Base-by-base conservation (phyloP, 108 stramenopile species). In the Pseudonitzschia multiseries region DNA sequence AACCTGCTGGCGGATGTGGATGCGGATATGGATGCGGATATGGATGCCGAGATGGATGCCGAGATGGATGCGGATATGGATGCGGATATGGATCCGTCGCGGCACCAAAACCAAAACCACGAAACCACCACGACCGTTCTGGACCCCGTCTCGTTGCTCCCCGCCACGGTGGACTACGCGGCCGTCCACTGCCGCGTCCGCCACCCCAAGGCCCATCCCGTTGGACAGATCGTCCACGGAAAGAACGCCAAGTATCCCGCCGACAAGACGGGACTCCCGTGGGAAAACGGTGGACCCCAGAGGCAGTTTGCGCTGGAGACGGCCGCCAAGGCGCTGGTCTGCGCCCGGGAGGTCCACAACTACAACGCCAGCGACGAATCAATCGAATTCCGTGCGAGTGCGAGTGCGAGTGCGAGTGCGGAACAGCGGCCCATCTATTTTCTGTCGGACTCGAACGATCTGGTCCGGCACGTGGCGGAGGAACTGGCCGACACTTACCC, bases 131-230 rank as follows among this genome's bases (percentile, higher is more conserved):
- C 20, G 10, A 4, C 36, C 13, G 61, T 14, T 13, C 4, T n/a
- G 31, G 13, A 26, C n/a, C 36, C 53, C 43, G 51, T 48, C 48
- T 57, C 32, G 65, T 1, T 22, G 42, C 27, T 41, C 73, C 24
- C 54, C 5, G 18, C 32, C 33, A n/a, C 33, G 22, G 32, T 2
- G 8, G 32, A 31, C 32, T 86, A 76, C 42, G 63, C 72, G 12
- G 83, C 73, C 0, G 83, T 87, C 12, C 86, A 87, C 72, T 84
- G 83, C 65, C 86, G 86, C 17, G 86, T 87, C 24, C 81, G 86
- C 1, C 86, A 87, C 67, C 86, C 86, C 52, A 86, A 86, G 65
- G 86, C 86, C 0, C 64, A 60, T 10, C 36, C 74, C 0, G 18
- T 43, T 20, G 72, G 72, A 18, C 22, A 9, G 3, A n/a, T 32